Evolutionary conservation across 2,329 filamentous ascomycete genomes (phyloP).

Genomic region (Fusarium veterinarium): DNA sequence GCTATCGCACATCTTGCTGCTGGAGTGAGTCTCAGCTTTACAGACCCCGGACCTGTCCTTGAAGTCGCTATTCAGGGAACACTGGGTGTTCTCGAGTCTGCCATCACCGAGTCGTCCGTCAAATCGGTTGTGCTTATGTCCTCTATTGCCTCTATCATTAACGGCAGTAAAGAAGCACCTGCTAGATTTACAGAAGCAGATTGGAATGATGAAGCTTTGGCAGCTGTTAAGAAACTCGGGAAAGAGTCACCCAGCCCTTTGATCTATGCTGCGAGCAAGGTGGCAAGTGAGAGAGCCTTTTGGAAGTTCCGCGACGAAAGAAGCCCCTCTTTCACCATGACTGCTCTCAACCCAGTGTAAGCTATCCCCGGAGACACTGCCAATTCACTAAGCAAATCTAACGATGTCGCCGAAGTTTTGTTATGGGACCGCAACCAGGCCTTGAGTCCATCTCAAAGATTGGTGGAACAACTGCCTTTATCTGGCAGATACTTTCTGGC

Average conservation of each 20-base stretch:
- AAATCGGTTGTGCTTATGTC: conserved; percentile 44
- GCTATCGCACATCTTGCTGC: conserved; percentile 41
- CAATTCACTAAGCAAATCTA: background rate
- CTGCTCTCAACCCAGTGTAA: conserved; percentile 41
- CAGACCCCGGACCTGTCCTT: conserved; percentile 38
- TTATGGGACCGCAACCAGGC: conserved; percentile 39
- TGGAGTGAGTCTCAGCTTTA: conserved; percentile 34
- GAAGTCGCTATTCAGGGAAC: conserved; percentile 37
- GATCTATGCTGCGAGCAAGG: conserved; percentile 42
- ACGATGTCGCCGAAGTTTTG: conserved; percentile 27
- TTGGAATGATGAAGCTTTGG: conserved; percentile 37
- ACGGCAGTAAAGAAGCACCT: conserved; percentile 2
- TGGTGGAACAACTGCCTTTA: conserved; percentile 33
- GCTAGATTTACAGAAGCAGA: conserved; percentile 39
- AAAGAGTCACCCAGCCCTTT: conserved; percentile 29
- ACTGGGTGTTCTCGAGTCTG: conserved; percentile 33
- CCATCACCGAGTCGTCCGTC: conserved; percentile 33
- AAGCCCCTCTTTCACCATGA: conserved; percentile 37
- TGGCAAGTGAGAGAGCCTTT: conserved; percentile 38
- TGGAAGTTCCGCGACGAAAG: conserved; percentile 40
- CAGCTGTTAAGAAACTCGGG: conserved; percentile 32
- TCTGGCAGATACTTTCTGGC: conserved; percentile 40
- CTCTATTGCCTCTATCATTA: conserved; percentile 34
- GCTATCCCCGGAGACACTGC: background rate
- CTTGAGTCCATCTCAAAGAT: conserved; percentile 38